Conservation (phyloP, 2,329 filamentous ascomycete genomes). For the Lasiodiplodia sp. region DNA sequence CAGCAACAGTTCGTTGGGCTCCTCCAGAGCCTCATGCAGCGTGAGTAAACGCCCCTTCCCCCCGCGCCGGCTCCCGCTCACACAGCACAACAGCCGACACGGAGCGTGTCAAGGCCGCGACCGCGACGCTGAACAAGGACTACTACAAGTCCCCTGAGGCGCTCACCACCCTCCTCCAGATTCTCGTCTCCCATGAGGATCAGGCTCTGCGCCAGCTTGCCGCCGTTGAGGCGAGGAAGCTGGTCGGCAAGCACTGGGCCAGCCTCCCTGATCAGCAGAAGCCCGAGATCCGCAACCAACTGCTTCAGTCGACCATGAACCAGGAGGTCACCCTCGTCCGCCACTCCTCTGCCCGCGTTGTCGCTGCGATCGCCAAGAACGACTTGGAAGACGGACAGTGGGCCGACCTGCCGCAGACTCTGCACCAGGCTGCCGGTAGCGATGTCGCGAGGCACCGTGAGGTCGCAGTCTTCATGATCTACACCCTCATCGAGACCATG, state of each 20-base stretch:
- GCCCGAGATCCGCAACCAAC: slow-evolving; percentile 77
- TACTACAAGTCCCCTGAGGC: slow-evolving; percentile 89
- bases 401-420: slow-evolving; percentile 78
- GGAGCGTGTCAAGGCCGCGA: slow-evolving; percentile 79
- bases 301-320: slow-evolving; percentile 82
- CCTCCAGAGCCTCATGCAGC: slow-evolving; percentile 85
- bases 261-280: slow-evolving; percentile 78
- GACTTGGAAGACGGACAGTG: slow-evolving; percentile 90
- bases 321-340: slow-evolving; percentile 79
- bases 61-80: slow-evolving; percentile 44
- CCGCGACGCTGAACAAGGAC: slow-evolving; percentile 87
- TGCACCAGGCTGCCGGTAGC: slow-evolving; percentile 81
- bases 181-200: slow-evolving; percentile 78
- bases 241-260: slow-evolving; percentile 87
- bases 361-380: slow-evolving; percentile 83
- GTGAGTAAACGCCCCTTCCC: slow-evolving; percentile 61
- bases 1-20: slow-evolving; percentile 84
- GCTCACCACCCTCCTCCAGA: slow-evolving; percentile 84
- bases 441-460: slow-evolving; percentile 80
- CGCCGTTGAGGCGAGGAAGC: slow-evolving; percentile 84
- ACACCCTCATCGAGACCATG: slow-evolving; percentile 86
- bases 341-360: slow-evolving; percentile 86
- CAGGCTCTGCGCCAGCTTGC: slow-evolving; percentile 82
- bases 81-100: slow-evolving; percentile 71
- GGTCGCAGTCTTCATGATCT: slow-evolving; percentile 92